Percentiles rank a stretch among this genome's conserved stretches.
phyloP scores from a whole-genome alignment of 2,329 filamentous ascomycete genomes.

The Colletotrichum higginsianum region DNA sequence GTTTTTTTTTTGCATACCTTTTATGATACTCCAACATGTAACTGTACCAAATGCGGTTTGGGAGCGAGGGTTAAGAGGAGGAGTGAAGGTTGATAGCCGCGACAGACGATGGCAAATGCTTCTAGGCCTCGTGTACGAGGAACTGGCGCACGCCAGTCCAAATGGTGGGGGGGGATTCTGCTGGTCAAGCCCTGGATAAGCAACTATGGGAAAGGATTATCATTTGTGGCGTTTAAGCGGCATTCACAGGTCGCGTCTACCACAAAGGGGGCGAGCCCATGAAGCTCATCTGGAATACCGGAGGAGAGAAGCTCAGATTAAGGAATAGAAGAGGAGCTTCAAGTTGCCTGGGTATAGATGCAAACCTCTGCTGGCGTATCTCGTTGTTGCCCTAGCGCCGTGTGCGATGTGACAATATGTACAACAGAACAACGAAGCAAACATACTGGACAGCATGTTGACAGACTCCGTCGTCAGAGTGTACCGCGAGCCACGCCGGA shows the following conservation, averaged over 20 bases:
- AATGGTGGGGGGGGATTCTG: conserved; percentile 11
- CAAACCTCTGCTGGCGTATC: not conserved
- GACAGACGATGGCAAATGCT: not conserved
- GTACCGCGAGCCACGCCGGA: not conserved
- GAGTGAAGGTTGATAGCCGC: not conserved
- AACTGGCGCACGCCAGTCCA: conserved; percentile 12
- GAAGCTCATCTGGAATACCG: not conserved
- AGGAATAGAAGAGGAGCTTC: conserved; percentile 7
- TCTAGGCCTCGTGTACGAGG: conserved; percentile 2
- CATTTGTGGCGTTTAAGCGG: conserved; percentile 22
- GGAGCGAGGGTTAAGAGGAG: conserved; percentile 6
- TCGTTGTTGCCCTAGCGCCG: not conserved
- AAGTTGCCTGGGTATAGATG: not conserved
- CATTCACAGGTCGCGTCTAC: conserved; percentile 20
- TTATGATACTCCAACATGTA: conserved; percentile 38
- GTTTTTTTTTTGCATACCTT: conserved; percentile 6
- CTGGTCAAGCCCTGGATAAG: conserved; percentile 33
- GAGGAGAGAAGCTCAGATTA: conserved; percentile 1
- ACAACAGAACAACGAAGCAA: not conserved
- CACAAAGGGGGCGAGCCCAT: not conserved
- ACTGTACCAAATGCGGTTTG: conserved; percentile 21
- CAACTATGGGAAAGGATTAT: not conserved
- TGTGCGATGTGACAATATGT: not conserved
- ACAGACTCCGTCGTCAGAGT: conserved; percentile 13
- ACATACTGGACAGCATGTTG: not conserved